Evolutionary conservation across 495 filamentous ascomycete genomes (phyloP).

Genomic region (Penicillium salamii): DNA sequence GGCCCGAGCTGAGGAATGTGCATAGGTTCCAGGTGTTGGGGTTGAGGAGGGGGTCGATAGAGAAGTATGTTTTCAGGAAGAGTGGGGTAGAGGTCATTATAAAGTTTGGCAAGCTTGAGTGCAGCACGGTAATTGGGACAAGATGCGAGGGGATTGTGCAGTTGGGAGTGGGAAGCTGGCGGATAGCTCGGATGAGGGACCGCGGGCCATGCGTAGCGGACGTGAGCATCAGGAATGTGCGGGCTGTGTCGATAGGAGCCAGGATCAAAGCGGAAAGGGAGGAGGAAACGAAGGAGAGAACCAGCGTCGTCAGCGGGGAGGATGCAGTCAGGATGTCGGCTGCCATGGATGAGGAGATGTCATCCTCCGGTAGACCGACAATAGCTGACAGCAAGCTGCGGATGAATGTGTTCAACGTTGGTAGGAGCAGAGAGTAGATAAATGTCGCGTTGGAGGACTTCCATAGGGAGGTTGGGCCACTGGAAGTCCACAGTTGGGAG

Average conservation of each 20-base stretch:
- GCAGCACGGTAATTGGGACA: slow-evolving; percentile 77
- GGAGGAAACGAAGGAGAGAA: slow-evolving; percentile 78
- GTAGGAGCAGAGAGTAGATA: slow-evolving; percentile 78
- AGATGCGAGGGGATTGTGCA: slow-evolving; percentile 69
- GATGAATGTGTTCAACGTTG: slow-evolving; percentile 83
- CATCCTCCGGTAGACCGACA: slow-evolving; percentile 77
- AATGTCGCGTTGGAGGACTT: slow-evolving; percentile 92
- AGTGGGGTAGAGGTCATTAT: slow-evolving; percentile 78
- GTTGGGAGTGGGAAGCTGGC: slow-evolving; percentile 64
- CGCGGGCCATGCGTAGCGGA: slow-evolving; percentile 69
- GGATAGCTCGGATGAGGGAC: slow-evolving; percentile 70
- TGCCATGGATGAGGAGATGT: slow-evolving; percentile 51
- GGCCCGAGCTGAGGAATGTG: slow-evolving; percentile 69
- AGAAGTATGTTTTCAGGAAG: slow-evolving; percentile 71
- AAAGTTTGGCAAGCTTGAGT: slow-evolving; percentile 77
- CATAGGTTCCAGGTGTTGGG: slow-evolving; percentile 74
- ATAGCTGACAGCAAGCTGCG: slow-evolving; percentile 79
- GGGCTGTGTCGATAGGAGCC: slow-evolving; percentile 82
- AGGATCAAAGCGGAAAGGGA: slow-evolving; percentile 76
- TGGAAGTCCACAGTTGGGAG: slow-evolving; percentile 81
- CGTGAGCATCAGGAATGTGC: slow-evolving; percentile 83
- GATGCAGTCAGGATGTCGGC: slow-evolving; percentile 66
- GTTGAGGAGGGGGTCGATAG: slow-evolving; percentile 77
- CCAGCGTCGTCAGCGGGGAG: slow-evolving; percentile 68
- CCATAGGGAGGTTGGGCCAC: slow-evolving; percentile 89